Percentiles rank a stretch among this genome's conserved stretches.
Evolutionary conservation across 1,139 yeast species (phyloP).

Genomic region (Geotrichum histeridarum): DNA sequence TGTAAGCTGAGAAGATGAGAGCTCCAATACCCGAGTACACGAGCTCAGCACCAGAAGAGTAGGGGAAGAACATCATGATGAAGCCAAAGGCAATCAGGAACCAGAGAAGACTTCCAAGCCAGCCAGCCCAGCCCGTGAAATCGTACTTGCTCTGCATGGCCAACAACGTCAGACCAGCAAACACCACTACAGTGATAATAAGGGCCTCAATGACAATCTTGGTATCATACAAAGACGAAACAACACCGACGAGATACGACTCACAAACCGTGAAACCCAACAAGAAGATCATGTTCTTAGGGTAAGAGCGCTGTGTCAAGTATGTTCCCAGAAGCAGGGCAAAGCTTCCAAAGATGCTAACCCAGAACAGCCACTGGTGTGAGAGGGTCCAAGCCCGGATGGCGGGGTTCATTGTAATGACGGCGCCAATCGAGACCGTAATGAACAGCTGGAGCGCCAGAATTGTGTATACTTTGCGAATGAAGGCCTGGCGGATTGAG

Average conservation of each 20-base stretch:
- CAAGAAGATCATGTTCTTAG: conserved; percentile 54
- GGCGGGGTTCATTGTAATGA: conserved; percentile 47
- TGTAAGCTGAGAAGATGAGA: conserved; percentile 62
- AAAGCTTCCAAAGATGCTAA: conserved; percentile 55
- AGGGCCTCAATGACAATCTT: conserved; percentile 67
- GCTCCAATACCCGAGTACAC: conserved; percentile 73
- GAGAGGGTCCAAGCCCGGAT: conserved; percentile 55
- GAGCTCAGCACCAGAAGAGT: conserved; percentile 50
- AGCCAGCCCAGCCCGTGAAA: conserved; percentile 67
- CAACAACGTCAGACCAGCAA: conserved; percentile 67
- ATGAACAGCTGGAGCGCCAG: conserved; percentile 58
- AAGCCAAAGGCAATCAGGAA: conserved; percentile 69
- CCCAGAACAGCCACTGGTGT: conserved; percentile 57
- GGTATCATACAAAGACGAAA: conserved; percentile 60
- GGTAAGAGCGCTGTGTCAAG: conserved; percentile 59
- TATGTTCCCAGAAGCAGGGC: conserved; percentile 58
- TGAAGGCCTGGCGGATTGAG: conserved; percentile 67
- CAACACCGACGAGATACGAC: conserved; percentile 66
- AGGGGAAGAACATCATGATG: conserved; percentile 63
- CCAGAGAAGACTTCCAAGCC: conserved; percentile 58
- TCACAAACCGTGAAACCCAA: conserved; percentile 69
- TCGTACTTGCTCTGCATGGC: conserved; percentile 83
- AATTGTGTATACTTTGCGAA: conserved; percentile 74
- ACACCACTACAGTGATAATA: conserved; percentile 61
- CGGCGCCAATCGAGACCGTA: conserved; percentile 57